Percentiles rank a stretch among this genome's conserved stretches.
Conservation (phyloP, 768 basidiomycete species). For the Pleurotus salmoneostramineus region DNA sequence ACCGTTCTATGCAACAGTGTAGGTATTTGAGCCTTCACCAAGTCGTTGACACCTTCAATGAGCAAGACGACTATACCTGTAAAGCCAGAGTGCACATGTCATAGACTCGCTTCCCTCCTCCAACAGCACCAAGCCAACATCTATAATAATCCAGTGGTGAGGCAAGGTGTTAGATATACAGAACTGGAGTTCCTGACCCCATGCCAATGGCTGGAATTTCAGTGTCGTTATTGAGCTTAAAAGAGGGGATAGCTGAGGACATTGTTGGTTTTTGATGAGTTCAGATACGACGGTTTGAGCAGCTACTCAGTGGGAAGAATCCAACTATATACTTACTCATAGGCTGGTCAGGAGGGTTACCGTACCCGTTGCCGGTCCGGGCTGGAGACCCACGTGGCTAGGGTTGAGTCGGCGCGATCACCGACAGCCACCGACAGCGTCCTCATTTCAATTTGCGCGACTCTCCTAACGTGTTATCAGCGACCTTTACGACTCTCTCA, state of each 20-base stretch:
- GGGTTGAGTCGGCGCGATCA: too few relatives aligned
- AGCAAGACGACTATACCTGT: too few relatives aligned
- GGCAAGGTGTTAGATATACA: not conserved
- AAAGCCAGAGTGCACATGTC: constrained; percentile 22
- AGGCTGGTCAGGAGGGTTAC: too few relatives aligned
- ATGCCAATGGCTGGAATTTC: constrained; percentile 27
- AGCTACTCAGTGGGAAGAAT: too few relatives aligned
- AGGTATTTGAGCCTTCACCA: too few relatives aligned
- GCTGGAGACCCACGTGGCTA: too few relatives aligned
- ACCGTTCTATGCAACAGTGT: constrained; percentile 23
- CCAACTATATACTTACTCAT: too few relatives aligned
- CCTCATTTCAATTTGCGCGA: too few relatives aligned
- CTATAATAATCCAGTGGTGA: constrained; percentile 8
- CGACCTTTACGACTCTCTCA: not conserved
- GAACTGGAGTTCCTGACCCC: constrained; percentile 16
- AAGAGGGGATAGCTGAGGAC: constrained; percentile 8
- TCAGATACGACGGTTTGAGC: not conserved
- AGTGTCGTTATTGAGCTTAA: constrained; percentile 23
- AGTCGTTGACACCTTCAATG: too few relatives aligned
- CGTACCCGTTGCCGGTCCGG: too few relatives aligned
- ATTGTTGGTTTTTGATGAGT: not conserved
- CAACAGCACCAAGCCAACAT: constrained; percentile 35
- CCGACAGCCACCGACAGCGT: too few relatives aligned
- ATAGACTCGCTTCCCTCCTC: constrained; percentile 34
- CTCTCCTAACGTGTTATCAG: too few relatives aligned